Evolutionary conservation across 768 basidiomycete genomes (phyloP).

Genomic region (Daedaleopsis nitida): DNA sequence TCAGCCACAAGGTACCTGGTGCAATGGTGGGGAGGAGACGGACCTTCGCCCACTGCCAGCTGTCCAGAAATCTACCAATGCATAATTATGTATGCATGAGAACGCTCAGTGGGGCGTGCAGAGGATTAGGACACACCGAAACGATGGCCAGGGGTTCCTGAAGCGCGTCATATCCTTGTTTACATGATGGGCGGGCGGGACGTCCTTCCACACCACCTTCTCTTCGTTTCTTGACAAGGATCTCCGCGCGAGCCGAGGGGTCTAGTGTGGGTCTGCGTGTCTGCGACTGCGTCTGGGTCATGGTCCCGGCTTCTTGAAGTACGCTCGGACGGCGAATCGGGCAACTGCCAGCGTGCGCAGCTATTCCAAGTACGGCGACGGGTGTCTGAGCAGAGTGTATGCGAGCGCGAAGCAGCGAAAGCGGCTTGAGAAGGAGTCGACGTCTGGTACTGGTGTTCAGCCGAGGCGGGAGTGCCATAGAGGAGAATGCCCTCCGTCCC

Average conservation of each 20-base stretch:
- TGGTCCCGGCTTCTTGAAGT: too few species aligned
- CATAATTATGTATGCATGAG: neutral
- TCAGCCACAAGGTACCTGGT: neutral
- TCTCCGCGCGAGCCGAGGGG: neutral
- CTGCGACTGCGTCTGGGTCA: too few species aligned
- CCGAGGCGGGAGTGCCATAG: too few species aligned
- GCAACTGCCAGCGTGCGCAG: too few species aligned
- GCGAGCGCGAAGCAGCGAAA: too few species aligned
- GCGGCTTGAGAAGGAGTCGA: too few species aligned
- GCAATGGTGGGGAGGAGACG: neutral
- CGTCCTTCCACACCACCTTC: slow-evolving; percentile 10
- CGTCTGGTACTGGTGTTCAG: too few species aligned
- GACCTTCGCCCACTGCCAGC: neutral
- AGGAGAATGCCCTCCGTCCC: too few species aligned
- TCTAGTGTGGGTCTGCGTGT: too few species aligned
- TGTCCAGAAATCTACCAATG: neutral
- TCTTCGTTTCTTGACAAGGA: neutral
- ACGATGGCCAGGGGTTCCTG: slow-evolving; percentile 26
- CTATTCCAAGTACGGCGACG: too few species aligned
- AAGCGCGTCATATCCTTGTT: slow-evolving; percentile 19
- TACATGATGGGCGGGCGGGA: slow-evolving; percentile 20
- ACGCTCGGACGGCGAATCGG: too few species aligned
- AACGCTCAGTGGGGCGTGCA: neutral
- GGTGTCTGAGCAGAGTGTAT: too few species aligned
- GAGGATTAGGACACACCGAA: slow-evolving; percentile 12